These are phyloP conservation scores for Hypoxylon sp. DNA, from an alignment of 2,329 filamentous ascomycete species.

Conservation along the genomic window DNA sequence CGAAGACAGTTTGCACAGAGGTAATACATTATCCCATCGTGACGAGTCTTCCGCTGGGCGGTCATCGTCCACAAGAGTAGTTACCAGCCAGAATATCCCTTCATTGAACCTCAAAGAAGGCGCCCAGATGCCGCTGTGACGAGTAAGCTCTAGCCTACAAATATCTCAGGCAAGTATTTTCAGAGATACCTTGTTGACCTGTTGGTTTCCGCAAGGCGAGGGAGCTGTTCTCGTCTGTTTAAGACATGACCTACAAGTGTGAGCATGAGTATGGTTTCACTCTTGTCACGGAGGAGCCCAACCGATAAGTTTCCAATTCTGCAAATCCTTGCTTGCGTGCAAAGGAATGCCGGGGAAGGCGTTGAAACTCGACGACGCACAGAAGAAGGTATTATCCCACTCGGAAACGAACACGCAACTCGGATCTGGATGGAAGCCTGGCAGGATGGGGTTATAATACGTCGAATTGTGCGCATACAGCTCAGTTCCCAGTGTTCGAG, in stretches of 20 bases:
- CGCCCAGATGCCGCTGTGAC: constrained; percentile 60
- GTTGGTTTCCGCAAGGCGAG: constrained; percentile 48
- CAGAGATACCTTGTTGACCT: constrained; percentile 46
- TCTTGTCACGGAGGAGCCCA: not conserved
- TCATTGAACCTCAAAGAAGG: constrained; percentile 59
- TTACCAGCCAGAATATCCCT: constrained; percentile 60
- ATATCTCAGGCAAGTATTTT: not conserved
- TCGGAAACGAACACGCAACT: constrained; percentile 57
- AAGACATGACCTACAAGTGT: constrained; percentile 45
- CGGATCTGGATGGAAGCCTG: constrained; percentile 61
- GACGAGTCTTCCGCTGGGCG: constrained; percentile 48
- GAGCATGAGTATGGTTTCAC: not conserved
- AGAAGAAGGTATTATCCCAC: constrained; percentile 57
- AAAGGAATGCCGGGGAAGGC: constrained; percentile 60
- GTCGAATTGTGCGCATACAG: constrained; percentile 44
- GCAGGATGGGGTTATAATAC: constrained; percentile 58
- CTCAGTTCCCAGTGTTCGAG: constrained; percentile 10
- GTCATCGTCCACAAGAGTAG: constrained; percentile 56
- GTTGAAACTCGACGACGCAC: constrained; percentile 59
- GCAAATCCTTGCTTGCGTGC: constrained; percentile 59
- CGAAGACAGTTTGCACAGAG: not conserved
- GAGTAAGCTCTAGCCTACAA: constrained; percentile 16
- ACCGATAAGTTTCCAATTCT: constrained; percentile 55
- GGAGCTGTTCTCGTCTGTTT: constrained; percentile 48
- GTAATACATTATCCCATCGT: constrained; percentile 53